phyloP scores from a whole-genome alignment of 1,284 basidiomycete species.

The Cutaneotrichosporon cyanovorans region DNA sequence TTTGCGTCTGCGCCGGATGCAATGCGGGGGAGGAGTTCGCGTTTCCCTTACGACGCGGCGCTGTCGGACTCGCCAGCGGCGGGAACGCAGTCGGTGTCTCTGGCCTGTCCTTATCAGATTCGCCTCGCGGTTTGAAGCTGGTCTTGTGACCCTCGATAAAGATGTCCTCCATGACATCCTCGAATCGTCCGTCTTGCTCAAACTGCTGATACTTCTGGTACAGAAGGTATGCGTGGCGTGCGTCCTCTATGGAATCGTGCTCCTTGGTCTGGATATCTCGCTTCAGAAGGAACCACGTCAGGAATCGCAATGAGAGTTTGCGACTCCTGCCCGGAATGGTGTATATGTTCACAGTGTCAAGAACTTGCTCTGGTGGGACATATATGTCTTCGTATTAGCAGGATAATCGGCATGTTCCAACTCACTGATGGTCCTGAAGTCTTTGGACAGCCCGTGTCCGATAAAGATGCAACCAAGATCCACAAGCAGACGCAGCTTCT shows the following conservation, averaged over 20 bases:
- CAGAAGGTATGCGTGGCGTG: conserved; percentile 74
- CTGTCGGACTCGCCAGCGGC: not conserved
- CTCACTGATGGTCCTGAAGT: conserved; percentile 96
- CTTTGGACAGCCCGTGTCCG: conserved; percentile 97
- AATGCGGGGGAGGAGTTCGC: too few species aligned
- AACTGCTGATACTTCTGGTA: conserved; percentile 78
- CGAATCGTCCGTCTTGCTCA: conserved; percentile 68
- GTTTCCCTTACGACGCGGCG: too few species aligned
- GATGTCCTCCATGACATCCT: conserved; percentile 73
- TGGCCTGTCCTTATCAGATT: conserved; percentile 7
- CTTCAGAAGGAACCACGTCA: conserved; percentile 85
- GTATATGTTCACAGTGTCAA: conserved; percentile 94
- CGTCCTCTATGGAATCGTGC: conserved; percentile 96
- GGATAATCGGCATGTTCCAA: conserved; percentile 7
- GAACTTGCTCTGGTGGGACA: conserved; percentile 88
- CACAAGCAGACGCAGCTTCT: conserved; percentile 89
- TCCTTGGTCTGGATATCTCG: conserved; percentile 87
- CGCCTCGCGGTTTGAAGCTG: conserved; percentile 14
- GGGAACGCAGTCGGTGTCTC: not conserved
- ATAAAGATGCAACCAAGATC: conserved; percentile 95
- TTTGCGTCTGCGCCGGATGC: too few species aligned
- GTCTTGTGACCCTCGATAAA: conserved; percentile 50
- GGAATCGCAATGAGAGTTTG: conserved; percentile 83
- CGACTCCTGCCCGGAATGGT: conserved; percentile 73
- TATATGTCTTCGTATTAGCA: conserved; percentile 75